phyloP scores from a whole-genome alignment of 805 yeast species.

The Yarrowia keelungensis region DNA sequence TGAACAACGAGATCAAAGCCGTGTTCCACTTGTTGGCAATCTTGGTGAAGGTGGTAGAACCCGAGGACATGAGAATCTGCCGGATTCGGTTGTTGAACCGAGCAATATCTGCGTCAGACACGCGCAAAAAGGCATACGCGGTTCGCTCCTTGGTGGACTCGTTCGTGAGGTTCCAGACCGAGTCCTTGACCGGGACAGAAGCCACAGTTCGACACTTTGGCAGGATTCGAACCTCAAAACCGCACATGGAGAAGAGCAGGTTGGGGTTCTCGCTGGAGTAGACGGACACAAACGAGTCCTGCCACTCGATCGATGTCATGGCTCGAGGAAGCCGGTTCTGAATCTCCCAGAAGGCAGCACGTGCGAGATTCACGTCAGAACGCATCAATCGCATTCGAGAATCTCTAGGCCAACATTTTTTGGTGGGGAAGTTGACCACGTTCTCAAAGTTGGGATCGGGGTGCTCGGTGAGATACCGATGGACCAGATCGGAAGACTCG shows the following conservation, averaged over 20 bases:
- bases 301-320: slow-evolving; percentile 77
- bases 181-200: slow-evolving; percentile 67
- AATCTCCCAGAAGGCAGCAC: slow-evolving; percentile 92
- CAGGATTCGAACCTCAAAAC: slow-evolving; percentile 88
- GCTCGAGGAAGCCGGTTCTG: slow-evolving; percentile 79
- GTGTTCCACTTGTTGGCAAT: slow-evolving; percentile 97
- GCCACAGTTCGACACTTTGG: slow-evolving; percentile 73
- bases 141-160: slow-evolving; percentile 79
- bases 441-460: slow-evolving; percentile 94
- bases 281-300: slow-evolving; percentile 80
- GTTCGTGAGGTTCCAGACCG: slow-evolving; percentile 88
- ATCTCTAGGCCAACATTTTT: slow-evolving; percentile 94
- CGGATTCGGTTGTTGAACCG: slow-evolving; percentile 83
- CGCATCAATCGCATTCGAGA: slow-evolving; percentile 88
- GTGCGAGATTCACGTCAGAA: slow-evolving; percentile 88
- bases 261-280: slow-evolving; percentile 92
- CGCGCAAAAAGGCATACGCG: slow-evolving; percentile 86
- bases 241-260: slow-evolving; percentile 86
- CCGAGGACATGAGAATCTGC: slow-evolving; percentile 92
- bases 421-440: slow-evolving; percentile 83
- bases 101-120: slow-evolving; percentile 78
- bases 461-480: slow-evolving; percentile 78
- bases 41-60: slow-evolving; percentile 93
- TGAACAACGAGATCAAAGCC: slow-evolving; percentile 80
- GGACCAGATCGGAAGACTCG: slow-evolving; percentile 77